phyloP scores from a whole-genome alignment of 371 early-diverging fungal species.

The Mortierella polycephala region DNA sequence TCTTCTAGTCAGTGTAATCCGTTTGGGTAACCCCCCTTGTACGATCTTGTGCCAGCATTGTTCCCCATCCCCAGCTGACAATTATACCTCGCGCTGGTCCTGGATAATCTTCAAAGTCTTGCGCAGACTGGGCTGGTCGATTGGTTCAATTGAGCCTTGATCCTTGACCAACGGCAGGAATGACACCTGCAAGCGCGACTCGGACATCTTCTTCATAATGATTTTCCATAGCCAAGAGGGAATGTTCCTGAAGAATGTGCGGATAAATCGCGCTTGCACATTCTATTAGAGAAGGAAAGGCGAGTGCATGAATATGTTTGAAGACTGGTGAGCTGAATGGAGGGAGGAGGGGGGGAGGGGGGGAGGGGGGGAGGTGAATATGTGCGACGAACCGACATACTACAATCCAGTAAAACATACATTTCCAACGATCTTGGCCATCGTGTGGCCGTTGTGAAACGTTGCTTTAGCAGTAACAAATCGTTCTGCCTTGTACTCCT shows the following conservation, averaged over 20 bases:
- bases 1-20: too few relatives aligned
- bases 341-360: too few relatives aligned
- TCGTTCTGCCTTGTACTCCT: conserved; percentile 9
- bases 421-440: conserved; percentile 4
- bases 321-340: too few relatives aligned
- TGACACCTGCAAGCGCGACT: conserved; percentile 8
- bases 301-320: too few relatives aligned
- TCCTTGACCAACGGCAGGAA: conserved; percentile 18
- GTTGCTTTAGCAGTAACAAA: not conserved
- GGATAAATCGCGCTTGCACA: not conserved
- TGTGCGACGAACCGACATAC: too few relatives aligned
- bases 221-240: conserved; percentile 7
- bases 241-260: conserved; percentile 1
- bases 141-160: not conserved
- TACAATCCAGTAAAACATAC: not conserved
- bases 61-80: too few relatives aligned
- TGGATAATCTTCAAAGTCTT: conserved; percentile 6
- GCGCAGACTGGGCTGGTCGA: conserved; percentile 8
- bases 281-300: not conserved
- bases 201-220: not conserved
- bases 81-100: too few relatives aligned
- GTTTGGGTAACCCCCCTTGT: too few relatives aligned
- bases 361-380: too few relatives aligned
- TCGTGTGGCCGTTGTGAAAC: not conserved
- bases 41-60: too few relatives aligned